These are phyloP conservation scores for Penicillium nucicola DNA, from an alignment of 495 filamentous ascomycete genomes.

Conservation along the genomic window DNA sequence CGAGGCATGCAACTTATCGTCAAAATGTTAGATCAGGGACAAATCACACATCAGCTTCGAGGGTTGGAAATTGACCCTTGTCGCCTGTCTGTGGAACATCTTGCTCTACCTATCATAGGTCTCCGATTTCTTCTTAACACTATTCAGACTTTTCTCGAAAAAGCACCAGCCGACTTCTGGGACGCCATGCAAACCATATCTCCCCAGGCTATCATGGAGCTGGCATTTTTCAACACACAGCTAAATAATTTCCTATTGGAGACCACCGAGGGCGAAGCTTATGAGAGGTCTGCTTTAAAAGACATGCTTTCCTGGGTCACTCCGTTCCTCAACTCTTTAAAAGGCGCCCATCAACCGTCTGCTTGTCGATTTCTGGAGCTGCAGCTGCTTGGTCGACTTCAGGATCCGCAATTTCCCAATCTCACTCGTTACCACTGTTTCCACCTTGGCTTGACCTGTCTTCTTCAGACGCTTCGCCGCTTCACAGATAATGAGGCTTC, in stretches of 20 bases:
- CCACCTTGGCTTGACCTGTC: constrained; percentile 44
- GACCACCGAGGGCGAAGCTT: constrained; percentile 52
- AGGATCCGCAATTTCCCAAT: constrained; percentile 45
- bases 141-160: constrained; percentile 64
- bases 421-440: constrained; percentile 49
- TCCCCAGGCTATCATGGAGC: constrained; percentile 68
- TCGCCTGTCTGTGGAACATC: constrained; percentile 70
- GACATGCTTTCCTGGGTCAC: constrained; percentile 69
- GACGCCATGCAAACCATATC: constrained; percentile 76
- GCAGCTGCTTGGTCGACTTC: constrained; percentile 66
- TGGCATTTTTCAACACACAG: constrained; percentile 68
- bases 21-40: constrained; percentile 63
- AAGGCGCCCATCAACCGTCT: constrained; percentile 63
- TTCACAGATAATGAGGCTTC: constrained; percentile 50
- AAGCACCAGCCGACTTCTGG: constrained; percentile 79
- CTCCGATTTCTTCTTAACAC: constrained; percentile 62
- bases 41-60: constrained; percentile 73
- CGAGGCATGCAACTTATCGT: constrained; percentile 68
- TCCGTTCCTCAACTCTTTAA: constrained; percentile 73
- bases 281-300: constrained; percentile 52
- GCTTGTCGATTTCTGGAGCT: constrained; percentile 67
- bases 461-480: constrained; percentile 49
- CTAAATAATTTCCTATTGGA: constrained; percentile 58
- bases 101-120: constrained; percentile 57
- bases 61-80: constrained; percentile 78